These are phyloP conservation scores for Oxyria digyna DNA, from an alignment of 148 eudicot species.

Conservation along the genomic window DNA sequence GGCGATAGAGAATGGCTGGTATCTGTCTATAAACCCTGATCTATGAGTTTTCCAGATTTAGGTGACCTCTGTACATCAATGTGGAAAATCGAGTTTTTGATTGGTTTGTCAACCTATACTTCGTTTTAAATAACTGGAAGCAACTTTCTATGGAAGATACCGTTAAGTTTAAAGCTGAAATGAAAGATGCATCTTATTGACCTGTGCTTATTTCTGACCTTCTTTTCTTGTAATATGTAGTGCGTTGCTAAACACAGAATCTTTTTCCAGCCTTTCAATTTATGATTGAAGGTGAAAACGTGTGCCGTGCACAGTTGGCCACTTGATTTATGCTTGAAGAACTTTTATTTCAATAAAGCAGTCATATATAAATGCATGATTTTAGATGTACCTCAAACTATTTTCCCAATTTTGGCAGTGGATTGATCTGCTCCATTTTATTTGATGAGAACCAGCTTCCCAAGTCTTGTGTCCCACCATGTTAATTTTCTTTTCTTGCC, in stretches of 20 bases:
- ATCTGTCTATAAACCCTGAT: constrained; percentile 7
- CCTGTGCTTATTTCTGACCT: neutral
- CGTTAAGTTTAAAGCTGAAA: neutral
- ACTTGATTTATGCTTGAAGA: neutral
- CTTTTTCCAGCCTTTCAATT: neutral
- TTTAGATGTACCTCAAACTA: neutral
- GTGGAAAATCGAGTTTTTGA: neutral
- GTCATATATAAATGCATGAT: neutral
- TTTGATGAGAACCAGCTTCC: neutral
- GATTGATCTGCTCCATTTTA: neutral
- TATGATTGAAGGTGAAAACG: neutral
- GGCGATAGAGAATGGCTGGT: constrained; percentile 98
- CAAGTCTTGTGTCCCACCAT: neutral
- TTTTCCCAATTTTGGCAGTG: neutral
- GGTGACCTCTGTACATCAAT: neutral
- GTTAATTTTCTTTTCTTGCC: neutral
- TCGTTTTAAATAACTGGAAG: neutral
- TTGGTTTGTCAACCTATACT: neutral
- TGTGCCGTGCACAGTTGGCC: neutral
- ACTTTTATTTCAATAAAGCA: neutral
- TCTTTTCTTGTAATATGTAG: too few relatives aligned
- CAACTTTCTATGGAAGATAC: neutral
- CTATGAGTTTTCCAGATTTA: neutral
- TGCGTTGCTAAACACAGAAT: too few relatives aligned
- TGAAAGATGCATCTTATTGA: neutral